A percentile compares a stretch with the other conserved stretches of the same genome.
These are phyloP conservation scores for Circinella minor DNA, from an alignment of 371 early-diverging fungal species.

Conservation along the genomic window DNA sequence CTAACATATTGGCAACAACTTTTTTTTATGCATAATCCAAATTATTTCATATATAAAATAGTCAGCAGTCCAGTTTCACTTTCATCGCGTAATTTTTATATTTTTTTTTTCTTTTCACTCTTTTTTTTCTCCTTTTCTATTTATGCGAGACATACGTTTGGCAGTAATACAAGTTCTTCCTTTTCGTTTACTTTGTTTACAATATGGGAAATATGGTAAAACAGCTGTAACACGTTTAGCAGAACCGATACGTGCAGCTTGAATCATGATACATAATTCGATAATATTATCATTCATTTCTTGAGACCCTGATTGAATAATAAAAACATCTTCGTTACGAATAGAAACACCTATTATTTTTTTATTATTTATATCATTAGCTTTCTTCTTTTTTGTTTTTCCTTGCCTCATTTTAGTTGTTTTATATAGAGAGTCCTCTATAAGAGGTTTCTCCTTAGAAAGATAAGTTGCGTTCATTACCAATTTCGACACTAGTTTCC, in stretches of 20 bases:
- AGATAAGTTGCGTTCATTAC: conserved; percentile 14
- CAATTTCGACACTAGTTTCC: conserved; percentile 31
- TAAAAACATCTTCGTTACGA: conserved; percentile 95
- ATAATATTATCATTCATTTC: conserved; percentile 94
- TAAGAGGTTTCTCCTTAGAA: no score
- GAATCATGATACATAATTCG: conserved; percentile 96
- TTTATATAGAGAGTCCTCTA: no score
- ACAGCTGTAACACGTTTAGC: conserved; percentile 90
- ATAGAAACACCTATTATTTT: conserved; percentile 80
- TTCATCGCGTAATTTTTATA: neutral
- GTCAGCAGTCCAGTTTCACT: neutral
- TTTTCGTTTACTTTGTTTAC: conserved; percentile 96
- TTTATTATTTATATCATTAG: neutral
- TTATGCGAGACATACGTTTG: conserved; percentile 65
- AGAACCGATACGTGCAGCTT: conserved; percentile 89
- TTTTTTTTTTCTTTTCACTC: neutral
- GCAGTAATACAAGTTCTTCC: conserved; percentile 96
- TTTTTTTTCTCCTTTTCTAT: neutral
- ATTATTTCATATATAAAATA: neutral
- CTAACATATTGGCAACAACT: conserved; percentile 96
- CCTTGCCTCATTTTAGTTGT: no score
- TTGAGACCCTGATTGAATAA: conserved; percentile 92
- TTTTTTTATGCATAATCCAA: neutral
- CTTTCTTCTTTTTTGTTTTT: no score
- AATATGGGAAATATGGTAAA: conserved; percentile 97